These are phyloP conservation scores for Chenopodium album DNA, from an alignment of 148 eudicot species.

Conservation along the genomic window DNA sequence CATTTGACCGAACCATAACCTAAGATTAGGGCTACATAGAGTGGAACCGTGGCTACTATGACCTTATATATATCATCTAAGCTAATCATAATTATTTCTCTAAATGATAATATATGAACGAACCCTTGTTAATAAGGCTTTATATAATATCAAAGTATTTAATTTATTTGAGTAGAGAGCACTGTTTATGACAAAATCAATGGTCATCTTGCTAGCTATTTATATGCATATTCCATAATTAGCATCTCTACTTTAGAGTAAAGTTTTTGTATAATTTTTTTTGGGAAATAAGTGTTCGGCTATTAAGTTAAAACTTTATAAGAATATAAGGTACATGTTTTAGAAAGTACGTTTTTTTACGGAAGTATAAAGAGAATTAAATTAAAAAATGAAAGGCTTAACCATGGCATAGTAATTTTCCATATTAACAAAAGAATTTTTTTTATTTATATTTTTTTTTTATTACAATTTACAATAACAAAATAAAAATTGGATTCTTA, in stretches of 20 bases:
- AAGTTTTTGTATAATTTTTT: too few species aligned
- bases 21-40: constrained; percentile 61
- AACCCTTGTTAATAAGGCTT: background rate
- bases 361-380: too few species aligned
- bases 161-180: background rate
- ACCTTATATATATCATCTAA: constrained; percentile 79
- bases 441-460: too few species aligned
- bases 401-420: too few species aligned
- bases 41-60: constrained; percentile 68
- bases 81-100: constrained; percentile 45
- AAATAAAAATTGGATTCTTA: too few species aligned
- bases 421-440: too few species aligned
- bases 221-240: background rate
- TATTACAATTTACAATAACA: too few species aligned
- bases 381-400: too few species aligned
- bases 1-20: constrained; percentile 77
- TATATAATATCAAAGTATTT: background rate
- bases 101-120: background rate
- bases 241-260: constrained; percentile 4
- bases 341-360: too few species aligned
- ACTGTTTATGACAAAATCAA: background rate
- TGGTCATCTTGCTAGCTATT: background rate
- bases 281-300: too few species aligned
- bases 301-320: too few species aligned
- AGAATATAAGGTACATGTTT: too few species aligned